These are phyloP conservation scores for Erythrophleum fordii DNA, from an alignment of 306 rosid genomes.

Conservation along the genomic window DNA sequence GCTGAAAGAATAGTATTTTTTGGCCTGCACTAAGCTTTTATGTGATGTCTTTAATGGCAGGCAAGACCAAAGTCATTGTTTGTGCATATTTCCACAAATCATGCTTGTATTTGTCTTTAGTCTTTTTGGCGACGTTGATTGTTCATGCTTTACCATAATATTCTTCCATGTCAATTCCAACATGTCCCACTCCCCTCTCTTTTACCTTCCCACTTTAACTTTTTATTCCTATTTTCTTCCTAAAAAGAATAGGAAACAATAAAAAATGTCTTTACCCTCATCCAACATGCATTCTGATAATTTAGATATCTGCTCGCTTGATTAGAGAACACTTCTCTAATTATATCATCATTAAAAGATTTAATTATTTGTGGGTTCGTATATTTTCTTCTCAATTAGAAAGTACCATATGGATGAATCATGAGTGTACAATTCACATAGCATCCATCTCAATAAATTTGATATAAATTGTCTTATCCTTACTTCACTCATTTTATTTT, in stretches of 20 bases:
- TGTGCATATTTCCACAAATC: conserved; percentile 22
- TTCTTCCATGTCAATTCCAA: conserved; percentile 27
- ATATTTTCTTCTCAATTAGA: neutral
- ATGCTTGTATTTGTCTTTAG: conserved; percentile 33
- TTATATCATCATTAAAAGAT: neutral
- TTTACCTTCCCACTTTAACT: conserved; percentile 43
- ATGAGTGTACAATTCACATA: neutral
- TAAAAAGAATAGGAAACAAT: conserved; percentile 26
- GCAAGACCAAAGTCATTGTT: conserved; percentile 11
- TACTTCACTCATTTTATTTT: neutral
- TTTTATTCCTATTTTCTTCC: conserved; percentile 26
- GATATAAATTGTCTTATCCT: neutral
- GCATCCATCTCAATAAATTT: neutral
- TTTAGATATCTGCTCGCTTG: neutral
- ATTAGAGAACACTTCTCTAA: neutral
- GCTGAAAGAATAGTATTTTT: neutral
- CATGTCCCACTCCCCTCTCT: conserved; percentile 39
- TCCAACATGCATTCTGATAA: neutral
- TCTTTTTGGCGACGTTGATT: conserved; percentile 18
- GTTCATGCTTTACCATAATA: conserved; percentile 32
- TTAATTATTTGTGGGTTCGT: neutral
- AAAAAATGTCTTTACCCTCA: conserved; percentile 6
- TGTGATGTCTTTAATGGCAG: neutral
- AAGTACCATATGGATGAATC: neutral
- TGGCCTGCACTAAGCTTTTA: neutral